Evolutionary conservation across 1,139 yeast genomes (phyloP), one percentile per base, ranked within the genome.

Genomic region (Debaryomyces fabryi): DNA sequence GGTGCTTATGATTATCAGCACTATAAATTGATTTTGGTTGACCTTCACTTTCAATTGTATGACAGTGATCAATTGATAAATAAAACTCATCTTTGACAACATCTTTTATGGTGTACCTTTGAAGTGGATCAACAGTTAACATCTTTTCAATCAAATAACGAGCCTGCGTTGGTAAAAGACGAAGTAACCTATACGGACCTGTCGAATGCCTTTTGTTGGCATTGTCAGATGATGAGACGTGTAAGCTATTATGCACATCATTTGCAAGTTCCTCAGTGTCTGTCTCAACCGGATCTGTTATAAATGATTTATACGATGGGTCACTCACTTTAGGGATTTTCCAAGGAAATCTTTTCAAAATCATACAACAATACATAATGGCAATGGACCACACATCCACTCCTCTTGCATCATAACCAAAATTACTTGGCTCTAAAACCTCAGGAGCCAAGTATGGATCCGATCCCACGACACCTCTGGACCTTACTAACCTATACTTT

Each of bases 381-480:
- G 91, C 95, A 44, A 85, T 70, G 1, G 91, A 85, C 95, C 95
- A 87, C 16, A 86, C 80, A 62, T 87, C 95, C 2, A 81, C 88
- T 13, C 82, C 79, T 46, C 90, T 71, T 21, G 93, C 88, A 62
- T 86, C 92, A 61, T 86, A 87, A 2, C 79, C 71, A 54, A 64
- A 48, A 62, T 67, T 62, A 52, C 67, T 51, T 3, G 69, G 69
- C 50, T 75, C 64, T 69, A 86, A 72, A 23, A 87, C 86, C 64
- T 87, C 95, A 0, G 93, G 95, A 0, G 93, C 87, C 55, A 87
- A 67, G 61, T 87, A 87, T 4, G 95, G 95, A 65, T 87, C 95
- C 9, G 89, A 83, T 3, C 95, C 95, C 23, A 86, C 89, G 8
- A 87, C 78, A n/a, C 95, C 95, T 33, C 77, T 68, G 1, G 88